Evolutionary conservation across 2,329 filamentous ascomycete genomes (phyloP).

Genomic region (Corinectria fuckeliana): DNA sequence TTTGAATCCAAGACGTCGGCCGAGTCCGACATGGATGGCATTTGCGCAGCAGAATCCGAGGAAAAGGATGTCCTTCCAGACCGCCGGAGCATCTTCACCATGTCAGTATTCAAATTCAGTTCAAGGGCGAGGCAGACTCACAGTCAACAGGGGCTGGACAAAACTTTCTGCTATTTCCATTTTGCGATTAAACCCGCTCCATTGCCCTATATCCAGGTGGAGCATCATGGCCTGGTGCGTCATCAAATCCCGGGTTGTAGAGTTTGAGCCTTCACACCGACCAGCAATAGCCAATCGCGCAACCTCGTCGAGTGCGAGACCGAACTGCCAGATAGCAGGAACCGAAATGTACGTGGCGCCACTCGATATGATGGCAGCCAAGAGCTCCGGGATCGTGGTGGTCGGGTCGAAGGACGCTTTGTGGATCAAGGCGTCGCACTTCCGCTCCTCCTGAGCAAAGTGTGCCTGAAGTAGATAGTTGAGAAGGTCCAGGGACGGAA

Average conservation of each 20-base stretch:
- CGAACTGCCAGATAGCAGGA: slow-evolving; percentile 34
- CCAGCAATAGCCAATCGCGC: slow-evolving; percentile 18
- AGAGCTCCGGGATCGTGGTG: slow-evolving; percentile 22
- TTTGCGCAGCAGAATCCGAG: slow-evolving; percentile 22
- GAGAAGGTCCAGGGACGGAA: slow-evolving; percentile 33
- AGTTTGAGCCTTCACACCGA: slow-evolving; percentile 21
- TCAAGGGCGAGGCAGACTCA: slow-evolving; percentile 11
- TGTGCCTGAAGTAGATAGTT: slow-evolving; percentile 29
- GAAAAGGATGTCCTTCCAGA: slow-evolving; percentile 29
- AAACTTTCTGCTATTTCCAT: slow-evolving; percentile 29
- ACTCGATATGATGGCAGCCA: slow-evolving; percentile 31
- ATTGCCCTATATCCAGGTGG: slow-evolving; percentile 33
- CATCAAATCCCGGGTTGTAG: slow-evolving; percentile 24
- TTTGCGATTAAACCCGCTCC: slow-evolving; percentile 32
- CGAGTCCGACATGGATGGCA: slow-evolving; percentile 23
- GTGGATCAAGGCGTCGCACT: slow-evolving; percentile 30
- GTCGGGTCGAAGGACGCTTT: slow-evolving; percentile 27
- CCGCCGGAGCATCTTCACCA: slow-evolving; percentile 29
- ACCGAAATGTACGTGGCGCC: slow-evolving; percentile 29
- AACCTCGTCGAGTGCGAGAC: slow-evolving; percentile 32
- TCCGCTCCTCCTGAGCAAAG: slow-evolving; percentile 26
- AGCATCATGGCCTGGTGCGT: slow-evolving; percentile 33
- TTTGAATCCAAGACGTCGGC: slow-evolving; percentile 29
- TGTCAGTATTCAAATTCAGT: not conserved
- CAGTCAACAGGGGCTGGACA: slow-evolving; percentile 26